Evolutionary conservation across 1,139 yeast species (phyloP).

Genomic region (Candida sanyaensis): DNA sequence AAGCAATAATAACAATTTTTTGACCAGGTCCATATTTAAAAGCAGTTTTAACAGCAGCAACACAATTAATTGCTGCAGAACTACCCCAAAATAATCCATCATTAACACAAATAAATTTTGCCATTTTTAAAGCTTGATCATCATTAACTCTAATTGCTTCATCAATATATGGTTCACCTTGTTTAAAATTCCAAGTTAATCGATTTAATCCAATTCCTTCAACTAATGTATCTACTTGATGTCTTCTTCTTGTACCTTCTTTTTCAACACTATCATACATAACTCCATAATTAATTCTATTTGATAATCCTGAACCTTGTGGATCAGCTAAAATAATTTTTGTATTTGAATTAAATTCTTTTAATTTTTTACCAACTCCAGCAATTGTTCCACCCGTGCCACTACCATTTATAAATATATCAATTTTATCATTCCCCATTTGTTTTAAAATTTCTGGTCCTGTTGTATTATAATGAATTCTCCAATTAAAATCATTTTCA

Average conservation of each 20-base stretch:
- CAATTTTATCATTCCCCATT: conserved; percentile 52
- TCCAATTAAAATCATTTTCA: conserved; percentile 92
- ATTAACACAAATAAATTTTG: conserved; percentile 71
- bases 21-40: conserved; percentile 60
- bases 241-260: conserved; percentile 93
- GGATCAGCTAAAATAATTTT: conserved; percentile 83
- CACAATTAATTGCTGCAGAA: conserved; percentile 90
- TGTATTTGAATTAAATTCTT: conserved; percentile 41
- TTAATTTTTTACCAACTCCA: conserved; percentile 78
- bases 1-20: conserved; percentile 80
- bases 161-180: conserved; percentile 71
- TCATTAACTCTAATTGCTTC: conserved; percentile 81
- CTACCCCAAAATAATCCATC: conserved; percentile 94
- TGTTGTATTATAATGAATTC: conserved; percentile 75
- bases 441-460: conserved; percentile 90
- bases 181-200: conserved; percentile 75
- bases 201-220: conserved; percentile 95
- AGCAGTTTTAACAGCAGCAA: conserved; percentile 79
- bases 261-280: conserved; percentile 88
- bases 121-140: conserved; percentile 83
- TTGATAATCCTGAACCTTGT: conserved; percentile 89
- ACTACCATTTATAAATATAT: conserved; percentile 79
- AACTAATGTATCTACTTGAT: conserved; percentile 91
- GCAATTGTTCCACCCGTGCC: conserved; percentile 83
- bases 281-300: conserved; percentile 84